Evolutionary conservation across 208 protist species (phyloP).

Genomic region (Vickermania spadyakhi): DNA sequence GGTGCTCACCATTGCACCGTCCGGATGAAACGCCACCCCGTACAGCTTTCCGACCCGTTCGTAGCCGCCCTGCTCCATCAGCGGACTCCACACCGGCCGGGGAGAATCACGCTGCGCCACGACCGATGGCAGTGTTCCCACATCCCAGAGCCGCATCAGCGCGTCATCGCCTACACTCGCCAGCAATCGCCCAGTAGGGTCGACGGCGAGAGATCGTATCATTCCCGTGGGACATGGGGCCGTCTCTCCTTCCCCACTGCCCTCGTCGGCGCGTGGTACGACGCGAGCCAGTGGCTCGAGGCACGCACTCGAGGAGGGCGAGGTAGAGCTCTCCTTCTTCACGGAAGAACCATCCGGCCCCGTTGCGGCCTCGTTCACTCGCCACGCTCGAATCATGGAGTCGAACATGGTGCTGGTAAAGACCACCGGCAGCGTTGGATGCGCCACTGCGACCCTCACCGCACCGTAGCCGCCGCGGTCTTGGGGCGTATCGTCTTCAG

Average conservation of each 20-base stretch:
- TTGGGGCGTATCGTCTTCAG: not conserved
- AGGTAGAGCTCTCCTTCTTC: no score
- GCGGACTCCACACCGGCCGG: not conserved
- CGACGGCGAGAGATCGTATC: conserved; percentile 43
- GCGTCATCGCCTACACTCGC: conserved; percentile 48
- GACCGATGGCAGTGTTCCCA: conserved; percentile 8
- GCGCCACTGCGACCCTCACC: conserved; percentile 40
- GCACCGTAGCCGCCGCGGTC: not conserved
- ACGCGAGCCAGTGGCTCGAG: not conserved
- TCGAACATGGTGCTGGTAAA: conserved; percentile 79
- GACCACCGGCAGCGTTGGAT: conserved; percentile 26
- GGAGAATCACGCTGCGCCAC: not conserved
- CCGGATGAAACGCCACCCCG: conserved; percentile 63
- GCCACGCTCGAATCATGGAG: conserved; percentile 39
- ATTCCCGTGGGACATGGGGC: conserved; percentile 15
- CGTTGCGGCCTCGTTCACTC: no score
- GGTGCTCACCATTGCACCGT: conserved; percentile 60
- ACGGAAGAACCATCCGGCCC: no score
- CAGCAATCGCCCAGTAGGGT: conserved; percentile 51
- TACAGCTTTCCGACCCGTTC: conserved; percentile 23
- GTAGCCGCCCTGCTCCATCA: conserved; percentile 65
- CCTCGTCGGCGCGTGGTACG: conserved; percentile 2
- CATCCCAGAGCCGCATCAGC: conserved; percentile 55
- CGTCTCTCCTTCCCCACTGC: not conserved
- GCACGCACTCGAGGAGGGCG: no score